Evolutionary conservation across 495 filamentous ascomycete genomes (phyloP), one percentile per base, ranked within the genome.

Genomic region (Aspergillus cristatus): DNA sequence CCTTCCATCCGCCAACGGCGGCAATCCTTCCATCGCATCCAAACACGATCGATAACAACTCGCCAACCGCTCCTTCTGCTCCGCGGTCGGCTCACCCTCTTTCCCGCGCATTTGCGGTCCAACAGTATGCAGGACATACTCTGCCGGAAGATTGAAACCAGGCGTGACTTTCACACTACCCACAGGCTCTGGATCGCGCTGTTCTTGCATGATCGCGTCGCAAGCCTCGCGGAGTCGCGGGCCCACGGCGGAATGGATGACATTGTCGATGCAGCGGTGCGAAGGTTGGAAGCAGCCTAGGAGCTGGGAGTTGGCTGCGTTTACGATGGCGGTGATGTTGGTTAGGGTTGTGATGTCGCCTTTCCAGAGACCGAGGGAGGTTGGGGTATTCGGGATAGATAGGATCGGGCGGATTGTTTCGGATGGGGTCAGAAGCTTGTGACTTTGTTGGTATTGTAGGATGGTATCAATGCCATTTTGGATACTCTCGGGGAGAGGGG

Each of bases 191-290:
- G 29, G 14, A 31, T 49, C 25, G 7, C 35, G 32, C 14, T 51
- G 48, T 4, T 26, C 15, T 2, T 28, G 3, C 36, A 55, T 52
- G 15, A 55, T 13, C 10, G 18, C 10, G 34, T 41, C 32, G 22
- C 52, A 55, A 0, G 48, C 48, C 18, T 52, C 41, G 7, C 52
- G 46, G 8, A 55, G 43, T 1, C 46, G 45, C n/a, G 52, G 52
- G 11, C 52, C 52, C 1, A 46, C 52, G 16, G 43, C 41, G 1
- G 48, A 42, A 33, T 55, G 52, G 25, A 55, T 55, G 15, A 52
- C 44, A 43, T 52, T 55, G 32, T 55, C 52, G 30, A 55, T 55
- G 35, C 52, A 55, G n/a, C 41, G 48, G 16, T 55, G 52, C 3
- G 40, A 33, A 6, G 52, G 52, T 5, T 24, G 41, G 41, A 51